Conservation (phyloP, 2,329 filamentous ascomycete species). For the Sodiomyces alkalinus region DNA sequence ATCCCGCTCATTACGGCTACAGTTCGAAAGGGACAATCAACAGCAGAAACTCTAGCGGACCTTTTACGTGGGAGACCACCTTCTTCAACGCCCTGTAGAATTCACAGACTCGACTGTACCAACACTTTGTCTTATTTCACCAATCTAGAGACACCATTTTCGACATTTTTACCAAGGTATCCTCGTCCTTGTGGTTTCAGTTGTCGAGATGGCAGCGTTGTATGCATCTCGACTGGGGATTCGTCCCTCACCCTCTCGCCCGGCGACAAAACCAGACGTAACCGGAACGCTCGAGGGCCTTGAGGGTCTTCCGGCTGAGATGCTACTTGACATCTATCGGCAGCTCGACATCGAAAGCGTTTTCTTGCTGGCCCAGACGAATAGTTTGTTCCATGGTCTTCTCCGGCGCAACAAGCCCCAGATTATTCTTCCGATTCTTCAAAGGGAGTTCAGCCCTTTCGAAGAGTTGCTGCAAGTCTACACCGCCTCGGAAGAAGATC, state of each 20-base stretch:
- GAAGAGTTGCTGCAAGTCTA: constrained; percentile 30
- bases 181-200: not conserved
- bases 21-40: too few species aligned
- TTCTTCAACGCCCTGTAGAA: not conserved
- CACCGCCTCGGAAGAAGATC: constrained; percentile 23
- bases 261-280: not conserved
- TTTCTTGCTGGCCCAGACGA: constrained; percentile 21
- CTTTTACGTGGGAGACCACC: not conserved
- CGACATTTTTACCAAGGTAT: not conserved
- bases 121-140: not conserved
- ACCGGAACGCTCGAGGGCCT: constrained; percentile 9
- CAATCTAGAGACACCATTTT: not conserved
- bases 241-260: not conserved
- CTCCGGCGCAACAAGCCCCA: constrained; percentile 22
- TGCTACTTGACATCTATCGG: constrained; percentile 31
- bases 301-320: constrained; percentile 26
- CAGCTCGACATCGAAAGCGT: constrained; percentile 25
- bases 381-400: constrained; percentile 22
- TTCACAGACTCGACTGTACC: not conserved
- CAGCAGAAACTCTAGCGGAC: not conserved
- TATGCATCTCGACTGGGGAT: constrained; percentile 1
- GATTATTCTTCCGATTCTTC: constrained; percentile 27
- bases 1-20: too few species aligned
- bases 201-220: not conserved
- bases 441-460: constrained; percentile 26